Evolutionary conservation across 2,329 filamentous ascomycete species (phyloP).

Genomic region (Sarocladium kiliense): DNA sequence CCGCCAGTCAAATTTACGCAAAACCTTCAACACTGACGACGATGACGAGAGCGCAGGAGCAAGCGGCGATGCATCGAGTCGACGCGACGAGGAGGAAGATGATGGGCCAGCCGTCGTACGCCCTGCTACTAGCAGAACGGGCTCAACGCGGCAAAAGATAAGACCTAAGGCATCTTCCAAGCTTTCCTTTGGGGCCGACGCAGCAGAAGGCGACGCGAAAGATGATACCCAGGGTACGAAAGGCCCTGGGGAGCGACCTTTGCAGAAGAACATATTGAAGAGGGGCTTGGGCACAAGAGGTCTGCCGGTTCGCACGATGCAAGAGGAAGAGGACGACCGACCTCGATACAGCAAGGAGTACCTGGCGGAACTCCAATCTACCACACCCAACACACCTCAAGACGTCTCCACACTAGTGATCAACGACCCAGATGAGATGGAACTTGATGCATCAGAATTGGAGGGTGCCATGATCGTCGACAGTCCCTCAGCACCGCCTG

Average conservation of each 20-base stretch:
- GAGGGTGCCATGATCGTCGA: constrained; percentile 63
- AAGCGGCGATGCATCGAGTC: constrained; percentile 16
- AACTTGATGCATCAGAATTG: constrained; percentile 54
- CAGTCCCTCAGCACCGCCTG: constrained; percentile 26
- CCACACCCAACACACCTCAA: constrained; percentile 77
- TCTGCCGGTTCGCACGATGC: constrained; percentile 52
- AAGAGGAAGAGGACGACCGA: constrained; percentile 61
- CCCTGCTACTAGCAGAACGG: constrained; percentile 36
- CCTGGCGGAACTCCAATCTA: constrained; percentile 77
- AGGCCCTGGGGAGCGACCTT: constrained; percentile 55
- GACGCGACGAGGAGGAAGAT: constrained; percentile 37
- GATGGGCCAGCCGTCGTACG: constrained; percentile 42
- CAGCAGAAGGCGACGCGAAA: constrained; percentile 42
- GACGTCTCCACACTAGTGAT: constrained; percentile 44
- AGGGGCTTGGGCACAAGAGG: constrained; percentile 42
- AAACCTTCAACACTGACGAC: constrained; percentile 45
- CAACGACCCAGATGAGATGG: constrained; percentile 46
- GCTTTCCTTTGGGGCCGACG: constrained; percentile 69
- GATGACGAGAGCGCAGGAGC: constrained; percentile 21
- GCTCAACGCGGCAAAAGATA: constrained; percentile 60
- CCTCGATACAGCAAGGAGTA: constrained; percentile 85
- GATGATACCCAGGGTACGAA: constrained; percentile 48
- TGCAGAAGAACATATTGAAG: constrained; percentile 61
- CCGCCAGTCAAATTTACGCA: constrained; percentile 54
- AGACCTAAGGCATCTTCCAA: constrained; percentile 52